These are phyloP conservation scores for Monilinia vaccinii-corymbosi DNA, from an alignment of 2,329 filamentous ascomycete species.

Conservation along the genomic window DNA sequence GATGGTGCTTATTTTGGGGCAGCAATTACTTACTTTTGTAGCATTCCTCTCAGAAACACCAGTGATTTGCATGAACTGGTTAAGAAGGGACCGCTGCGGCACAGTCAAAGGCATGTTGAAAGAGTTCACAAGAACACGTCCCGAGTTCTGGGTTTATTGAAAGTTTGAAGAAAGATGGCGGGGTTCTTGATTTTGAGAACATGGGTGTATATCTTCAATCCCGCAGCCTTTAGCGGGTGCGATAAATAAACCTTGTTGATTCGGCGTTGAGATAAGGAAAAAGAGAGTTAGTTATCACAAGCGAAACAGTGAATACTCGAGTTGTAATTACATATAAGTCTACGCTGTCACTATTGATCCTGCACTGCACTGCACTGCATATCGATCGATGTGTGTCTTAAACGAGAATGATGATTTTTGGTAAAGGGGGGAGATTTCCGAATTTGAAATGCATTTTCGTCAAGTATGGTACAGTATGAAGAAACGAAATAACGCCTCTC, in stretches of 20 bases:
- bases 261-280: neutral
- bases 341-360: no score
- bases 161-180: neutral
- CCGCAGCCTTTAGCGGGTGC: neutral
- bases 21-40: slow-evolving; percentile 22
- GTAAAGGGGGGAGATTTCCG: neutral
- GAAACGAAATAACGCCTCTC: neutral
- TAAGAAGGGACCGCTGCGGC: slow-evolving; percentile 19
- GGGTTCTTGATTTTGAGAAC: neutral
- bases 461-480: neutral
- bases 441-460: neutral
- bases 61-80: slow-evolving; percentile 28
- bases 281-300: slow-evolving; percentile 5
- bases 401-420: neutral
- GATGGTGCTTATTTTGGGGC: slow-evolving; percentile 6
- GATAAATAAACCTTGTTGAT: slow-evolving; percentile 3
- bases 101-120: slow-evolving; percentile 27
- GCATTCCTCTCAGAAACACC: slow-evolving; percentile 27
- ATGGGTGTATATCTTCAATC: neutral
- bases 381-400: neutral
- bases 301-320: neutral
- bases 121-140: neutral
- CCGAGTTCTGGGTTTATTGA: neutral
- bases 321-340: no score
- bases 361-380: neutral